A percentile compares a stretch with the other conserved stretches of the same genome.
These are phyloP conservation scores for Ustanciosporium gigantosporum DNA, from an alignment of 1,284 basidiomycete species.

Conservation along the genomic window DNA sequence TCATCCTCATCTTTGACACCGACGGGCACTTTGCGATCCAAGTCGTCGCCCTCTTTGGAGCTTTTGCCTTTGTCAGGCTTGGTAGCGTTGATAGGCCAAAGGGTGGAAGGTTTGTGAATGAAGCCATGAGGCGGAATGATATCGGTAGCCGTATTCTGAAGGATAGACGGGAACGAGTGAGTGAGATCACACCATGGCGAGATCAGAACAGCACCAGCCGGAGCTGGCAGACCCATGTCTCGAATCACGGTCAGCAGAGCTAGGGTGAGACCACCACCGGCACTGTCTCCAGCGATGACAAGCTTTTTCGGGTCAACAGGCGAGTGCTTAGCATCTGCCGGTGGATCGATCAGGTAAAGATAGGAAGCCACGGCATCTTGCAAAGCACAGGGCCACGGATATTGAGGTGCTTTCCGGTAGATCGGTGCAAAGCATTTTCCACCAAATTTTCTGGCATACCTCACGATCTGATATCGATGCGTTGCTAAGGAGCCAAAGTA, in stretches of 20 bases:
- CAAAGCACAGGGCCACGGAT: constrained; percentile 88
- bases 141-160: constrained; percentile 77
- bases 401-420: constrained; percentile 59
- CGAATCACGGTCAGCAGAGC: constrained; percentile 89
- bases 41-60: not conserved
- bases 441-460: constrained; percentile 62
- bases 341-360: constrained; percentile 75
- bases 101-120: constrained; percentile 57
- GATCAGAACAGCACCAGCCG: constrained; percentile 66
- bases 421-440: constrained; percentile 62
- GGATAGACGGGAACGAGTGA: constrained; percentile 88
- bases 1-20: constrained; percentile 13
- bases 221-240: constrained; percentile 78
- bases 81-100: constrained; percentile 53
- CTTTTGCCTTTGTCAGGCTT: constrained; percentile 2
- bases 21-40: constrained; percentile 15
- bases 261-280: constrained; percentile 84
- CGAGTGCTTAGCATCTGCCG: constrained; percentile 67
- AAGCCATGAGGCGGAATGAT: constrained; percentile 66
- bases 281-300: constrained; percentile 84
- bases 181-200: constrained; percentile 83
- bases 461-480: constrained; percentile 63
- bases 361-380: constrained; percentile 84
- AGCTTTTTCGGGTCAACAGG: constrained; percentile 82
- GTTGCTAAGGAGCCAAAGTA: constrained; percentile 67